A percentile compares a stretch with the other conserved stretches of the same genome.
These are phyloP conservation scores for Hymenoscyphus scutula DNA, from an alignment of 2,329 filamentous ascomycete species.

Conservation along the genomic window DNA sequence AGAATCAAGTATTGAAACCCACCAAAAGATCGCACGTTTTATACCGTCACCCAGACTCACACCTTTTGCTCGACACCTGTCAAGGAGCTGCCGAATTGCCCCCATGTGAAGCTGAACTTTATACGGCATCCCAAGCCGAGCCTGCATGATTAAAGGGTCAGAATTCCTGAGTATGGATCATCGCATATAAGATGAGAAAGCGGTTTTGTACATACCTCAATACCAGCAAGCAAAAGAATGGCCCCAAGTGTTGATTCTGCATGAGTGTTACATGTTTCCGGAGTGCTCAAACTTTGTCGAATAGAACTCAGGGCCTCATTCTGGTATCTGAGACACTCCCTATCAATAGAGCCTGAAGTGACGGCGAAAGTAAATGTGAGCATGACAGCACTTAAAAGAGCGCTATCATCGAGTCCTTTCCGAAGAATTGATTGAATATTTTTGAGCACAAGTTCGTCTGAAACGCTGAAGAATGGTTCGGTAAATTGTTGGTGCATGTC, in stretches of 20 bases:
- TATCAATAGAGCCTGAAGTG: conserved; percentile 29
- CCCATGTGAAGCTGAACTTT: conserved; percentile 45
- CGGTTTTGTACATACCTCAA: conserved; percentile 38
- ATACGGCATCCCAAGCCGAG: conserved; percentile 37
- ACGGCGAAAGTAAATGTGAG: conserved; percentile 40
- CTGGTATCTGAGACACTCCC: conserved; percentile 40
- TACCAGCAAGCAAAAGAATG: conserved; percentile 43
- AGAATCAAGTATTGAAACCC: conserved; percentile 14
- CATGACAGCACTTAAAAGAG: conserved; percentile 42
- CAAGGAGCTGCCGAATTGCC: conserved; percentile 40
- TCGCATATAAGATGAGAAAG: not conserved
- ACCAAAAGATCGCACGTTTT: conserved; percentile 48
- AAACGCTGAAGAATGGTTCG: conserved; percentile 41
- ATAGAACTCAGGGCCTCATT: conserved; percentile 36
- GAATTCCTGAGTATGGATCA: not conserved
- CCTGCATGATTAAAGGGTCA: conserved; percentile 31
- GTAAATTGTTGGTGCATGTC: conserved; percentile 31
- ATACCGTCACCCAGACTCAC: conserved; percentile 40
- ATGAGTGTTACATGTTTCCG: conserved; percentile 35
- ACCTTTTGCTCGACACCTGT: conserved; percentile 33
- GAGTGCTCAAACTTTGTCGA: conserved; percentile 37
- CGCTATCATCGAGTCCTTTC: conserved; percentile 37
- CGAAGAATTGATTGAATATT: conserved; percentile 40
- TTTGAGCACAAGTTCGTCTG: conserved; percentile 40
- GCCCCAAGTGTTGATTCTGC: conserved; percentile 38